Percentiles rank a stretch among this genome's conserved stretches.
Conservation (phyloP, 2,329 filamentous ascomycete species). For the Aspergillaceae sp. region DNA sequence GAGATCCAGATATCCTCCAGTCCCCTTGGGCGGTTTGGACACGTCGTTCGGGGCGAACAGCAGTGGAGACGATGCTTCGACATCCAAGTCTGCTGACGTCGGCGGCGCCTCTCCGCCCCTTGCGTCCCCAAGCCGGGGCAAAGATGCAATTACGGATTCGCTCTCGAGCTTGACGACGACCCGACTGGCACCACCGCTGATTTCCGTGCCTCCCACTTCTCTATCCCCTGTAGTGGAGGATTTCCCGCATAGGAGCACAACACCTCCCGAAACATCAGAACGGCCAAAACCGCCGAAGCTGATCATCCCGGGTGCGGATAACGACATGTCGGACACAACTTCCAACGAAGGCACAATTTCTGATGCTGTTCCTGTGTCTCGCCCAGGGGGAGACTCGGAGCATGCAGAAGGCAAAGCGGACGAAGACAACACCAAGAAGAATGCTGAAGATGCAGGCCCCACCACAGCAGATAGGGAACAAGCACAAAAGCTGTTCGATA, state of each 20-base stretch:
- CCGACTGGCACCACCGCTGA: constrained; percentile 4
- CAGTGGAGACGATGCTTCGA: constrained; percentile 26
- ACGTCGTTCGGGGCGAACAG: constrained; percentile 28
- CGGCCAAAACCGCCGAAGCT: constrained; percentile 12
- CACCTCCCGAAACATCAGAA: constrained; percentile 6
- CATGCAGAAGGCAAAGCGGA: constrained; percentile 13
- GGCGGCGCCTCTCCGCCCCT: not conserved
- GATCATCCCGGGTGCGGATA: constrained; percentile 14
- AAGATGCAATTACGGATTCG: not conserved
- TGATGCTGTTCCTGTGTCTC: too few species aligned
- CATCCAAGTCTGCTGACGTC: constrained; percentile 10
- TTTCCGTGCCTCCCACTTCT: constrained; percentile 6
- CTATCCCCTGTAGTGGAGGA: constrained; percentile 22
- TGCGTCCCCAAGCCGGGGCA: not conserved
- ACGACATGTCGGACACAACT: constrained; percentile 35
- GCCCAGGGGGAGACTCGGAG: constrained; percentile 1
- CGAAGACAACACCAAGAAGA: not conserved
- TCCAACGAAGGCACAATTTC: constrained; percentile 16
- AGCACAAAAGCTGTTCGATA: constrained; percentile 75
- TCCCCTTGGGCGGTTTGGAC: constrained; percentile 17
- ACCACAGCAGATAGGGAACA: constrained; percentile 64
- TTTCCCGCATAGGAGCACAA: constrained; percentile 13
- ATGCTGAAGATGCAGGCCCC: constrained; percentile 10
- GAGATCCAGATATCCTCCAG: constrained; percentile 20
- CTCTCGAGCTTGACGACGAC: not conserved